These are phyloP conservation scores for Cryptococcus hybrid DNA, from an alignment of 1,284 basidiomycete species.

Conservation along the genomic window DNA sequence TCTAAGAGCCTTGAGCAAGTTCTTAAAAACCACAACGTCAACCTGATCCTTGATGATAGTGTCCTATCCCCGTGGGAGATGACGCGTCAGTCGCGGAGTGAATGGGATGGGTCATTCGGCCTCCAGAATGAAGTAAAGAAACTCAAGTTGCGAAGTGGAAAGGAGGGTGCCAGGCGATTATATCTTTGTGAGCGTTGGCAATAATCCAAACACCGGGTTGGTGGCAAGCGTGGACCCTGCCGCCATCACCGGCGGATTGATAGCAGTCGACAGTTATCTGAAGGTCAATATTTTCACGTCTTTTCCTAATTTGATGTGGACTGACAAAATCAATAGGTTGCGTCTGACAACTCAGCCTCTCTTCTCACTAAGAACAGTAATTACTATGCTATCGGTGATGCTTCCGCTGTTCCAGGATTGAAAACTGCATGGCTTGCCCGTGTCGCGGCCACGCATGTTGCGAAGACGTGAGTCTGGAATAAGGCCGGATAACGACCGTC, in stretches of 20 bases:
- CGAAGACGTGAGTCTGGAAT: conserved; percentile 23
- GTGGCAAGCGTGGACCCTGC: conserved; percentile 29
- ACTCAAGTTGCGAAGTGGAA: conserved; percentile 34
- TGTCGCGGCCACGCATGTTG: conserved; percentile 27
- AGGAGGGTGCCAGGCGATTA: conserved; percentile 45
- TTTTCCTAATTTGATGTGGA: background rate
- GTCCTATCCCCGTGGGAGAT: conserved; percentile 27
- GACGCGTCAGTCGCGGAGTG: no score
- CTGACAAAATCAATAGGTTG: conserved; percentile 13
- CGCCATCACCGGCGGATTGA: conserved; percentile 29
- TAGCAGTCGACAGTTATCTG: conserved; percentile 46
- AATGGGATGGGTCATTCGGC: conserved; percentile 38
- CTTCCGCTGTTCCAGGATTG: conserved; percentile 34
- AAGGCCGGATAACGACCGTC: no score
- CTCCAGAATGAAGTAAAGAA: conserved; percentile 26
- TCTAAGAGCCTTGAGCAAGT: conserved; percentile 26
- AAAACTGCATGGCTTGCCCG: conserved; percentile 22
- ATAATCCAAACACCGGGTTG: conserved; percentile 45
- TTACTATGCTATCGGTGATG: conserved; percentile 48
- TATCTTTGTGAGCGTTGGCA: conserved; percentile 49
- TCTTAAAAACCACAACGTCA: conserved; percentile 42
- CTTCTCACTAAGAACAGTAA: conserved; percentile 15
- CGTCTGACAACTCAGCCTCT: conserved; percentile 14
- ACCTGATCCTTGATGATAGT: conserved; percentile 42
- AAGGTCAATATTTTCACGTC: conserved; percentile 18